Base-by-base conservation (phyloP, 306 rosid genomes). In the Coriaria nepalensis region DNA sequence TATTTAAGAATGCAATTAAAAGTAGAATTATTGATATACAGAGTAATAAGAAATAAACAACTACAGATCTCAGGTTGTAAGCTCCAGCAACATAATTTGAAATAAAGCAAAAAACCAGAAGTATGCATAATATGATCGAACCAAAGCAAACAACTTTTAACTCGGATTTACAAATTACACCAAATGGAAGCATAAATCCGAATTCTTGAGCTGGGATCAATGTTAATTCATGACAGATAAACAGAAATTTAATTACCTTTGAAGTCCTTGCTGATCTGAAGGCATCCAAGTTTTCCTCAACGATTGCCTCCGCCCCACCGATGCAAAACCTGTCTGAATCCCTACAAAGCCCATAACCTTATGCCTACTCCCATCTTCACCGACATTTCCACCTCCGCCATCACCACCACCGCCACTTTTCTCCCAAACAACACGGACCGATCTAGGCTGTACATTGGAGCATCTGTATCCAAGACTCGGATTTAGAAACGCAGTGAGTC, bases 241-340 rank as follows among this genome's bases (percentile, higher is more conserved):
- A 15, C 43, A 57, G 4, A n/a, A 35, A 35, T 53, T 48, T 5
- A 13, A 48, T 20, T 69, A 84, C 98, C 98, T 69, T 69, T 75
- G 71, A 36, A 90, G 92, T 5, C 79, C 80, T 55, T 73, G 72
- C n/a, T 66, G 74, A 77, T 90, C 87, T 6, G 95, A 73, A 34
- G 95, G 98, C 63, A 84, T 70, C 98, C 98, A 90, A 60, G 98
- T 90, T 53, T 73, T 78, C 61, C 98, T 72, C 75, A 90, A 49
- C 0, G 98, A 52, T 1, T 11, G 56, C 38, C 98, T 67, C 43
- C 98, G 68, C 5, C 95, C 95, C 4, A 45, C 82, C 13, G 98
- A 90, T 60, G 71, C 72, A 51, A 84, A 90, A 4, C 98, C 98
- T 5, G 98, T 90, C 5, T 77, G 83, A 63, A 90, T 71, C 2